phyloP scores from a whole-genome alignment of 805 yeast genomes.

The Candida nonsorbophila region DNA sequence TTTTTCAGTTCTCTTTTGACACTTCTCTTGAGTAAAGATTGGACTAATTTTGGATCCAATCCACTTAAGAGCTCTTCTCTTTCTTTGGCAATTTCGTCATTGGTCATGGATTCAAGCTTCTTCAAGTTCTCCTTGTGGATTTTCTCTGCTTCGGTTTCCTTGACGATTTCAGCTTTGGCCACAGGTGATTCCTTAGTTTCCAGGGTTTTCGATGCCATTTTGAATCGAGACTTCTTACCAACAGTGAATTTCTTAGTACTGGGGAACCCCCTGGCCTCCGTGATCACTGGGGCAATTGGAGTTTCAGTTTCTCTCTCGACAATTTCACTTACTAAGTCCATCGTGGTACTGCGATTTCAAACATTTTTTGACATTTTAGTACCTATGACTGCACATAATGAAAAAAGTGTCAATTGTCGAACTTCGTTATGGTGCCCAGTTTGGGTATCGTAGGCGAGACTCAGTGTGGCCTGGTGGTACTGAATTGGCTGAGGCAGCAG shows the following conservation, averaged over 20 bases:
- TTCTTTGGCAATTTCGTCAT: conserved; percentile 59
- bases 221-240: conserved; percentile 16
- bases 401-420: neutral
- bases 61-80: conserved; percentile 60
- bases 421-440: too few relatives aligned
- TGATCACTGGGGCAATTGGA: conserved; percentile 27
- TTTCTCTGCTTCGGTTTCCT: conserved; percentile 53
- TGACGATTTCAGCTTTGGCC: conserved; percentile 14
- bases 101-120: conserved; percentile 55
- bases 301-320: conserved; percentile 51
- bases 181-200: conserved; percentile 46
- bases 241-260: conserved; percentile 15
- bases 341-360: too few relatives aligned
- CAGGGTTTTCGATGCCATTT: conserved; percentile 18
- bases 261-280: conserved; percentile 27
- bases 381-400: conserved; percentile 3
- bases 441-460: too few relatives aligned
- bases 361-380: neutral
- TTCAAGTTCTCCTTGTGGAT: conserved; percentile 75
- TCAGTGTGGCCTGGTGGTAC: too few relatives aligned
- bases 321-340: conserved; percentile 72
- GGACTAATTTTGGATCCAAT: conserved; percentile 64
- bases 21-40: conserved; percentile 52
- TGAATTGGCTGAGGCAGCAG: too few relatives aligned
- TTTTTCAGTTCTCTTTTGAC: conserved; percentile 35